phyloP scores from a whole-genome alignment of 2,329 filamentous ascomycete species.

The Penicillium sp. region DNA sequence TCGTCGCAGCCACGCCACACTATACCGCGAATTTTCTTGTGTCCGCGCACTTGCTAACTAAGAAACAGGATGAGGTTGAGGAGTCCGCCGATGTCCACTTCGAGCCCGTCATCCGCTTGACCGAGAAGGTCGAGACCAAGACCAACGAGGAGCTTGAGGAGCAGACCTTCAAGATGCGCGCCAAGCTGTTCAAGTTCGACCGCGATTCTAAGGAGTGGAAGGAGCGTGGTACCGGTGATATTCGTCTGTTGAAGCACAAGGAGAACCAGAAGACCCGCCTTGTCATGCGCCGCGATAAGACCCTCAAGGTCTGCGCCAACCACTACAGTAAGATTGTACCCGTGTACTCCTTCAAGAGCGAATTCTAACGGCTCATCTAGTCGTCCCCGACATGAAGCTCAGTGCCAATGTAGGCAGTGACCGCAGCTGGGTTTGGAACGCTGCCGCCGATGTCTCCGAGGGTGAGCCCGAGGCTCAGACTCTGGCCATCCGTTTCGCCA shows the following conservation, averaged over 20 bases:
- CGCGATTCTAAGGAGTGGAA: constrained; percentile 94
- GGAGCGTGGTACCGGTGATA: constrained; percentile 96
- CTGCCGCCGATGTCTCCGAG: constrained; percentile 94
- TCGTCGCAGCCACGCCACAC: constrained; percentile 3
- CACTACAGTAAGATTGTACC: constrained; percentile 77
- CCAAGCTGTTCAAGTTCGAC: constrained; percentile 99
- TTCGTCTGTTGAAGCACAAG: constrained; percentile 96
- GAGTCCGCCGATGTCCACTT: constrained; percentile 95
- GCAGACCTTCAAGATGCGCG: constrained; percentile 98
- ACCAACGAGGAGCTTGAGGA: constrained; percentile 98
- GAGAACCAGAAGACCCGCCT: constrained; percentile 96
- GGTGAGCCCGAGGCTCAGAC: constrained; percentile 95
- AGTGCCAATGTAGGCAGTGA: constrained; percentile 97
- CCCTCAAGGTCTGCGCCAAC: constrained; percentile 99
- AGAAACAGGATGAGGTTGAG: constrained; percentile 65
- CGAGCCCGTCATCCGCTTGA: constrained; percentile 92
- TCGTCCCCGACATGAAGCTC: constrained; percentile 98
- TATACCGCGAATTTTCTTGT: neutral
- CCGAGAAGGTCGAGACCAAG: constrained; percentile 94
- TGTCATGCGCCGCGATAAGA: constrained; percentile 99
- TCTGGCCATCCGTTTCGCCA: constrained; percentile 94
- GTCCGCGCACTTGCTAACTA: neutral
- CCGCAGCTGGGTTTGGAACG: constrained; percentile 99
- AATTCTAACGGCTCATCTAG: constrained; percentile 47
- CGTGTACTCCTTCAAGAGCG: neutral